phyloP scores from a whole-genome alignment of 2,329 filamentous ascomycete species.

The Chrysoporthe cubensis region DNA sequence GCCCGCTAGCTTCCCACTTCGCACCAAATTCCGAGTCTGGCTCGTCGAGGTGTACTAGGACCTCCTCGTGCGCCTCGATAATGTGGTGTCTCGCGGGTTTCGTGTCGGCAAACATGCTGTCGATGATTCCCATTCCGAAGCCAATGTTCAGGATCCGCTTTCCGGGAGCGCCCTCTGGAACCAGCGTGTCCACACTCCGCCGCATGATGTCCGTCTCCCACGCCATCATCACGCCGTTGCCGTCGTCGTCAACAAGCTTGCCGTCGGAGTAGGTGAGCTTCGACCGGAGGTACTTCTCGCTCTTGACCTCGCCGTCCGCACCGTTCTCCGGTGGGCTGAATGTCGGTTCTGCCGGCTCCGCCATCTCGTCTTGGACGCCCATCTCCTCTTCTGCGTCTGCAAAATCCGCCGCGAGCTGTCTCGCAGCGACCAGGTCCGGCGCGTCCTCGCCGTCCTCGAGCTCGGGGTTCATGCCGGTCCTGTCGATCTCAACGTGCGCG shows the following conservation, averaged over 20 bases:
- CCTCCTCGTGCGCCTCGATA: conserved; percentile 81
- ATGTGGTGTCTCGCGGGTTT: conserved; percentile 76
- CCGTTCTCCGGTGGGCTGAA: conserved; percentile 43
- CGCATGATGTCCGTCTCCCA: conserved; percentile 91
- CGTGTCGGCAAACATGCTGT: conserved; percentile 72
- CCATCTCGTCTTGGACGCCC: conserved; percentile 34
- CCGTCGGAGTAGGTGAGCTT: conserved; percentile 65
- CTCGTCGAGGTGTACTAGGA: conserved; percentile 65
- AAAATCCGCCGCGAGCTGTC: conserved; percentile 24
- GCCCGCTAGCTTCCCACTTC: conserved; percentile 57
- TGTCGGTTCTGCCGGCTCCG: conserved; percentile 35
- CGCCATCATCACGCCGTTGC: conserved; percentile 91
- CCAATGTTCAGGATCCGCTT: conserved; percentile 82
- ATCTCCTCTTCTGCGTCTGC: conserved; percentile 23
- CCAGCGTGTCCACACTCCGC: conserved; percentile 70
- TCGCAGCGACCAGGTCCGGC: conserved; percentile 36
- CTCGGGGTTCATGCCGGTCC: conserved; percentile 27
- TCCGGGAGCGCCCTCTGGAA: conserved; percentile 49
- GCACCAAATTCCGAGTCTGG: conserved; percentile 56
- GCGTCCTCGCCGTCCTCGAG: conserved; percentile 40
- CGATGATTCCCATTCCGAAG: conserved; percentile 90
- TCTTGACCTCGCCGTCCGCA: conserved; percentile 57
- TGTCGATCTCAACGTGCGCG: conserved; percentile 21
- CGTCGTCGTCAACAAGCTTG: conserved; percentile 72
- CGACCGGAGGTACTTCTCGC: conserved; percentile 70